phyloP scores from a whole-genome alignment of 2,329 filamentous ascomycete species.

The Talaromyces funiculosus region DNA sequence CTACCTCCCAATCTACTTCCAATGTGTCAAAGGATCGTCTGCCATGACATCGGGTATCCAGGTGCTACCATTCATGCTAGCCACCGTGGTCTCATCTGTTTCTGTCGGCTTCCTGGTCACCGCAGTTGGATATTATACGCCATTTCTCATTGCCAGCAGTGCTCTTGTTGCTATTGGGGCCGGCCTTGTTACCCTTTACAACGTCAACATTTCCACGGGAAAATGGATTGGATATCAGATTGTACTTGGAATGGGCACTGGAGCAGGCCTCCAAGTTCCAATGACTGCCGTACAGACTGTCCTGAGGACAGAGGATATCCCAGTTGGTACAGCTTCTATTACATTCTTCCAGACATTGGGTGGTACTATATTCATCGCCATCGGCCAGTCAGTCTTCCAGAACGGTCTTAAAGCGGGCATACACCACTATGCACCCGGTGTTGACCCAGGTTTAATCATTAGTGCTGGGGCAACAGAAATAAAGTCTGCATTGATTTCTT shows the following conservation, averaged over 20 bases:
- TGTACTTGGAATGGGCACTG: conserved; percentile 22
- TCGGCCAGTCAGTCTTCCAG: conserved; percentile 26
- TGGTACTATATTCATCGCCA: conserved; percentile 32
- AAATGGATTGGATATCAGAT: conserved; percentile 31
- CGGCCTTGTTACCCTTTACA: conserved; percentile 18
- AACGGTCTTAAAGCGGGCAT: conserved; percentile 18
- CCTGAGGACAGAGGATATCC: conserved; percentile 22
- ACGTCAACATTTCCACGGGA: conserved; percentile 15
- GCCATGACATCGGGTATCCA: conserved; percentile 38
- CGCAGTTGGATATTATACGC: conserved; percentile 12
- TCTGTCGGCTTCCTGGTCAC: neutral
- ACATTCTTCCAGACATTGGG: conserved; percentile 35
- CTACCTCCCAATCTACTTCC: conserved; percentile 46
- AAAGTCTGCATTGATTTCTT: neutral
- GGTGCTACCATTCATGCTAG: conserved; percentile 30
- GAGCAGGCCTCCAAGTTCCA: conserved; percentile 21
- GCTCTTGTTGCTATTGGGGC: conserved; percentile 13
- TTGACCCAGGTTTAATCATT: conserved; percentile 1
- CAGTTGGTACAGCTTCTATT: conserved; percentile 30
- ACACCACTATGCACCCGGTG: neutral
- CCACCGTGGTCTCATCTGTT: conserved; percentile 3
- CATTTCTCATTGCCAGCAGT: conserved; percentile 8
- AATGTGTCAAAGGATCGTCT: conserved; percentile 29
- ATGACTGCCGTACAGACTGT: conserved; percentile 20
- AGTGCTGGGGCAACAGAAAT: conserved; percentile 1